Conservation (phyloP, 345 rosid species). For the Passiflora organensis region DNA sequence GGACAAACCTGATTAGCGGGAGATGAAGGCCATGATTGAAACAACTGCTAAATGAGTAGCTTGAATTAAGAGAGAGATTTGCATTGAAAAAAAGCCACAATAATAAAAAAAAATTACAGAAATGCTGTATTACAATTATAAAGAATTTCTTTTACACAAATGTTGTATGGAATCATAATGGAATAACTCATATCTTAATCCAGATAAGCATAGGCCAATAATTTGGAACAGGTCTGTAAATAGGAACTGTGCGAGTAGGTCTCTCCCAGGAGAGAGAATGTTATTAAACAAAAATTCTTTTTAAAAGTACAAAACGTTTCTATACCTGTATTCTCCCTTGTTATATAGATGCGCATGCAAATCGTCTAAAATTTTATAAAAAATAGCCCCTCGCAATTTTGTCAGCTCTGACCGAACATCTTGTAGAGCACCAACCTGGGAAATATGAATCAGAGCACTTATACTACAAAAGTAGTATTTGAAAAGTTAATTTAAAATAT, state of each 20-base stretch:
- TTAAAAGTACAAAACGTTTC: neutral
- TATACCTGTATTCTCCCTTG: constrained; percentile 89
- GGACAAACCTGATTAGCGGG: constrained; percentile 8
- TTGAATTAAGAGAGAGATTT: neutral
- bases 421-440: constrained; percentile 98
- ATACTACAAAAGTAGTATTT: neutral
- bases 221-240: no score
- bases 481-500: neutral
- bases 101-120: neutral
- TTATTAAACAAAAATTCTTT: neutral
- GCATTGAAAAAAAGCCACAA: neutral
- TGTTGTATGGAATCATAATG: neutral
- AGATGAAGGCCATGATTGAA: neutral
- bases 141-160: no score
- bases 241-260: no score
- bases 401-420: constrained; percentile 92
- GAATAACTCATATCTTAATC: no score
- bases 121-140: no score
- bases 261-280: neutral
- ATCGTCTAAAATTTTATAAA: constrained; percentile 87
- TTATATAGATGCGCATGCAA: constrained; percentile 94
- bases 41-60: neutral
- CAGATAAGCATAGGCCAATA: no score
- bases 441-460: constrained; percentile 9
- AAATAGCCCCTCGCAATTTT: constrained; percentile 78